Base-by-base conservation (phyloP, 768 basidiomycete genomes). In the Termitomyces sp. region DNA sequence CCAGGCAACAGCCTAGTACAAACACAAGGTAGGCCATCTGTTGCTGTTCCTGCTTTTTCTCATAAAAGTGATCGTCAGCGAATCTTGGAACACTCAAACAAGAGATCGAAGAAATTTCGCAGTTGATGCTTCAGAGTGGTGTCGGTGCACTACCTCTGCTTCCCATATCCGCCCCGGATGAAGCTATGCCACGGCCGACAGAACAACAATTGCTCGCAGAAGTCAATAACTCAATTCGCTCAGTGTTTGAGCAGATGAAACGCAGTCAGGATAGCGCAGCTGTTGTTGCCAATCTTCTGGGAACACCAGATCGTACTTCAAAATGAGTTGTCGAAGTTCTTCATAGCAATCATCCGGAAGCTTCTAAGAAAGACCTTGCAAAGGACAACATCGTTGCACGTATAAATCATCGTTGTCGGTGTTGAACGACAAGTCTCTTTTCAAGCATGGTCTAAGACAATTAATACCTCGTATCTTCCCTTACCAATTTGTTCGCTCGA, bases 131-230 rank as follows among this genome's bases (percentile, higher is more conserved):
- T 2, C 75, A 81, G 52, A 79, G 81, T 0, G 87, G 87, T n/a
- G 78, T 88, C 18, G 88, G 87, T 2, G 86, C 83, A 1, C 76
- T 86, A 48, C 86, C 87, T 1, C 61, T 85, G 10, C 68, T 81
- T 5, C 70, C 73, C 1, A 45, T 63, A 22, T 60, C 50, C 20
- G 61, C 62, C 2, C 52, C 55, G 13, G 57, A 62, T 39, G 60
- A 44, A 42, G 46, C 51, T 34, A 56, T 67, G 16, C 59, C 68
- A 0, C 65, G 73, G 15, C 81, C 77, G 1, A 75, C 70, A 0
- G 83, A 84, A 64, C 75, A 78, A 8, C 72, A 80, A 57, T 67
- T 85, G 24, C 65, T 83, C 12, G 64, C 67, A 4, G 73, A 78
- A 28, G 77, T 75, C 28, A 72, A 73, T 0, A 71, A 69, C 2